These are phyloP conservation scores for Sarcodon sp. DNA, from an alignment of 768 basidiomycete genomes.

Conservation along the genomic window DNA sequence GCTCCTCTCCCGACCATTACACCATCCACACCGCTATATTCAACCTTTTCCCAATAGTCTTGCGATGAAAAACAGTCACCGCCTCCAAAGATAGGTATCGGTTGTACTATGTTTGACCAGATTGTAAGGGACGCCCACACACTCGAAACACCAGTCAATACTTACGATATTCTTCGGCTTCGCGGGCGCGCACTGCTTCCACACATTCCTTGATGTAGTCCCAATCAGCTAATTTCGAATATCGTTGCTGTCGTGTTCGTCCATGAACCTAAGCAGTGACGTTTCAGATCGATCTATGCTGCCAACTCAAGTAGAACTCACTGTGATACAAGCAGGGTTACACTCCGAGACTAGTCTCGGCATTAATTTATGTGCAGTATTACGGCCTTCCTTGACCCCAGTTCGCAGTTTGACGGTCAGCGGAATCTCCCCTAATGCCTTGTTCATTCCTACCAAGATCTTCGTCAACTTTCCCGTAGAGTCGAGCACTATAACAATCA, in stretches of 20 bases:
- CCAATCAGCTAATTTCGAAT: slow-evolving; percentile 90
- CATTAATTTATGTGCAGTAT: slow-evolving; percentile 85
- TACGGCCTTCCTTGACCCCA: slow-evolving; percentile 81
- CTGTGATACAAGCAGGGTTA: slow-evolving; percentile 41
- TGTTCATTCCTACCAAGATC: slow-evolving; percentile 85
- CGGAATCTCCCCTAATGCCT: slow-evolving; percentile 81
- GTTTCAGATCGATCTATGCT: neutral
- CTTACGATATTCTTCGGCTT: slow-evolving; percentile 62
- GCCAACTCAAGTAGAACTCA: slow-evolving; percentile 13
- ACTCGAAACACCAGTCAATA: slow-evolving; percentile 2
- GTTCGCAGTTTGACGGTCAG: slow-evolving; percentile 88
- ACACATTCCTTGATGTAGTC: slow-evolving; percentile 85
- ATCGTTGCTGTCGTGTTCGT: slow-evolving; percentile 88
- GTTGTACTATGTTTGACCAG: slow-evolving; percentile 36
- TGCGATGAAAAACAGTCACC: slow-evolving; percentile 90
- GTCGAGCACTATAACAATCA: slow-evolving; percentile 54
- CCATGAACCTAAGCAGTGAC: slow-evolving; percentile 71
- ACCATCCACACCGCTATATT: slow-evolving; percentile 80
- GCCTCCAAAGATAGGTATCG: slow-evolving; percentile 93
- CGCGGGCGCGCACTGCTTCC: slow-evolving; percentile 56
- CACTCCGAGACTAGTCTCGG: slow-evolving; percentile 50
- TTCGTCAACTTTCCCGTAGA: slow-evolving; percentile 71
- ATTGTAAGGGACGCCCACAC: neutral
- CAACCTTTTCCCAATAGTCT: slow-evolving; percentile 68
- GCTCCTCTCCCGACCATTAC: slow-evolving; percentile 94